A percentile compares a stretch with the other conserved stretches of the same genome.
phyloP scores from a whole-genome alignment of 106 monocot species.

The Dioscorea alata region DNA sequence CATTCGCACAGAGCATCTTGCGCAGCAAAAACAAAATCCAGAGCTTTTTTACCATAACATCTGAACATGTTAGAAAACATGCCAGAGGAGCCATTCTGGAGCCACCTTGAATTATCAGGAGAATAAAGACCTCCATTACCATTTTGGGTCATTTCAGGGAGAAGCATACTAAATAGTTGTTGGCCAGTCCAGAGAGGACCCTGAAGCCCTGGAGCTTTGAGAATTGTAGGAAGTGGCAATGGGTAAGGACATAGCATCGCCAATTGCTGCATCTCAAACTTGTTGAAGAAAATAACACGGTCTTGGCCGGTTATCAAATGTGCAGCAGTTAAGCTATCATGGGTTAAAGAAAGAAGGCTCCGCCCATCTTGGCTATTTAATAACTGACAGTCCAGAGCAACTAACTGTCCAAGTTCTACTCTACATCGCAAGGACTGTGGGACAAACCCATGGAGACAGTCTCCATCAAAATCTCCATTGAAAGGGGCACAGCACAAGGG shows the following conservation, averaged over 20 bases:
- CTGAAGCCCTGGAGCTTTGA: constrained; percentile 23
- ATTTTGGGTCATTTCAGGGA: constrained; percentile 27
- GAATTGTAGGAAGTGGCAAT: constrained; percentile 28
- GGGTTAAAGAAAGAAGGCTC: constrained; percentile 61
- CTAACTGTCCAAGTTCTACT: constrained; percentile 73
- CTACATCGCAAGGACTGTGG: constrained; percentile 62
- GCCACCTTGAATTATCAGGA: constrained; percentile 33
- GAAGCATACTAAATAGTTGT: constrained; percentile 62
- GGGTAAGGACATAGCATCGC: constrained; percentile 47
- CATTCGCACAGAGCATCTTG: constrained; percentile 82
- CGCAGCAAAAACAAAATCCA: constrained; percentile 47
- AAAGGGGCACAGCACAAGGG: constrained; percentile 85
- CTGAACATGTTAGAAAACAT: constrained; percentile 50
- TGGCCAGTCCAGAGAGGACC: constrained; percentile 64
- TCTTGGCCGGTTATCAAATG: constrained; percentile 37
- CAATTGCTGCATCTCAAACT: constrained; percentile 74
- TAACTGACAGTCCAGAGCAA: constrained; percentile 55
- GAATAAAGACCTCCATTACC: constrained; percentile 29
- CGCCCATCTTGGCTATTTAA: constrained; percentile 66
- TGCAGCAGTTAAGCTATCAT: constrained; percentile 90
- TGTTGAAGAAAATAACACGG: constrained; percentile 40
- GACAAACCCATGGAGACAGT: constrained; percentile 82
- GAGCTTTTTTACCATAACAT: constrained; percentile 43
- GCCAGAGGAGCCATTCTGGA: constrained; percentile 18
- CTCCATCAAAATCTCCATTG: constrained; percentile 94